These are phyloP conservation scores for Phialocephala sp. DNA, from an alignment of 2,329 filamentous ascomycete species.

Conservation along the genomic window DNA sequence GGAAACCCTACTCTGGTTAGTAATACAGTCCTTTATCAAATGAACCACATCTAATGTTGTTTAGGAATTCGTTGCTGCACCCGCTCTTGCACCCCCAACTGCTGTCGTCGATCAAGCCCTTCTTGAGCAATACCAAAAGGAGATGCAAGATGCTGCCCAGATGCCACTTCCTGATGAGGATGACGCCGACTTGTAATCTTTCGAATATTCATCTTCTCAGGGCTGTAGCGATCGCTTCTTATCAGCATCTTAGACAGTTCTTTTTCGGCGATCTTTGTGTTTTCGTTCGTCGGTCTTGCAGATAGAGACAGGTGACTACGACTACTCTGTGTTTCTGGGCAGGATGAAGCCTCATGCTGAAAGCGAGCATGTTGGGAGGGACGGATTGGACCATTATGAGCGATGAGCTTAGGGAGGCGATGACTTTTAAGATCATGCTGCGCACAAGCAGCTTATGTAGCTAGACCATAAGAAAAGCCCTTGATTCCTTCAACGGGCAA, in stretches of 20 bases:
- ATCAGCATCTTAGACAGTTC: slow-evolving; percentile 44
- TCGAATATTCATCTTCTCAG: slow-evolving; percentile 25
- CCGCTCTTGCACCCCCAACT: slow-evolving; percentile 92
- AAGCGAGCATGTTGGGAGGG: slow-evolving; percentile 34
- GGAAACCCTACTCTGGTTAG: slow-evolving; percentile 86
- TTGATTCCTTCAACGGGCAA: background rate
- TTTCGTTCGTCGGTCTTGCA: slow-evolving; percentile 37
- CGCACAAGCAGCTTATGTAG: slow-evolving; percentile 39
- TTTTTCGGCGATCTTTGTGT: slow-evolving; percentile 43
- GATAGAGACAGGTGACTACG: slow-evolving; percentile 40
- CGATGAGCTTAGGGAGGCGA: slow-evolving; percentile 35
- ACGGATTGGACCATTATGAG: slow-evolving; percentile 38
- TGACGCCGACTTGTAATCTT: slow-evolving; percentile 64
- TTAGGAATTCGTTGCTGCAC: slow-evolving; percentile 95
- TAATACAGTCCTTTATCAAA: slow-evolving; percentile 37
- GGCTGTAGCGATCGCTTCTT: slow-evolving; percentile 33
- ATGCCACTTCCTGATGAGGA: slow-evolving; percentile 95
- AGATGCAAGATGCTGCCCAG: slow-evolving; percentile 81
- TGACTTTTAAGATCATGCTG: slow-evolving; percentile 37
- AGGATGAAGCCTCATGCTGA: slow-evolving; percentile 36
- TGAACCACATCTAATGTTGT: slow-evolving; percentile 3
- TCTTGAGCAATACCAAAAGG: slow-evolving; percentile 80
- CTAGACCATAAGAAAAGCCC: slow-evolving; percentile 40
- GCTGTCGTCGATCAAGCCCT: slow-evolving; percentile 86
- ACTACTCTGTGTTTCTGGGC: slow-evolving; percentile 37